These are phyloP conservation scores for Paradendryphiella salina DNA, from an alignment of 2,329 filamentous ascomycete species.

Conservation along the genomic window DNA sequence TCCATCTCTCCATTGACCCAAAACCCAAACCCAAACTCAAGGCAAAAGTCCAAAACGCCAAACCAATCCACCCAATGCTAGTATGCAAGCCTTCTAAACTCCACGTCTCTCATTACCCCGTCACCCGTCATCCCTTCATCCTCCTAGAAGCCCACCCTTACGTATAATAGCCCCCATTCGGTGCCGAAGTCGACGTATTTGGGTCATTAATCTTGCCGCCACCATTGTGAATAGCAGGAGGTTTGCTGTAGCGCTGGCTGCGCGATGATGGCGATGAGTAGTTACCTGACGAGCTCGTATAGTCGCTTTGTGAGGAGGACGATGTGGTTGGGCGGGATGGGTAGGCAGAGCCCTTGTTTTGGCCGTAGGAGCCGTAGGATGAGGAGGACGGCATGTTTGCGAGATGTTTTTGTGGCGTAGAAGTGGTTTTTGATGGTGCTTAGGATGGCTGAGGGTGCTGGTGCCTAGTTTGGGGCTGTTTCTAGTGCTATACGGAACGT, in stretches of 20 bases:
- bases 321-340: constrained; percentile 32
- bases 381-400: constrained; percentile 32
- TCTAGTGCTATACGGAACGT: constrained; percentile 13
- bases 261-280: constrained; percentile 20
- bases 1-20: too few relatives aligned
- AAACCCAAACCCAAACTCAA: too few relatives aligned
- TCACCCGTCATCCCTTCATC: too few relatives aligned
- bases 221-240: constrained; percentile 35
- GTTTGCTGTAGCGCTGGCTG: constrained; percentile 35
- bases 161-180: constrained; percentile 38
- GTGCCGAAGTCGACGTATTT: constrained; percentile 35
- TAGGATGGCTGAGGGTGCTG: constrained; percentile 12
- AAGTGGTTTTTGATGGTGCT: constrained; percentile 18
- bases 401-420: too few relatives aligned
- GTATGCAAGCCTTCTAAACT: too few relatives aligned
- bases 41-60: too few relatives aligned
- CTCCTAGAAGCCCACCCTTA: constrained; percentile 4
- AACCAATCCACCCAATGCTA: too few relatives aligned
- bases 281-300: constrained; percentile 28
- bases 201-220: constrained; percentile 37
- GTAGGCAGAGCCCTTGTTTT: constrained; percentile 26
- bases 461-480: constrained; percentile 9
- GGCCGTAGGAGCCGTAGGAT: constrained; percentile 31
- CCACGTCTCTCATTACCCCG: too few relatives aligned
- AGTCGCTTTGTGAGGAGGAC: constrained; percentile 32